A percentile compares a stretch with the other conserved stretches of the same genome.
Evolutionary conservation across 1,284 basidiomycete species (phyloP).

Genomic region (Heterobasidion occidentale): DNA sequence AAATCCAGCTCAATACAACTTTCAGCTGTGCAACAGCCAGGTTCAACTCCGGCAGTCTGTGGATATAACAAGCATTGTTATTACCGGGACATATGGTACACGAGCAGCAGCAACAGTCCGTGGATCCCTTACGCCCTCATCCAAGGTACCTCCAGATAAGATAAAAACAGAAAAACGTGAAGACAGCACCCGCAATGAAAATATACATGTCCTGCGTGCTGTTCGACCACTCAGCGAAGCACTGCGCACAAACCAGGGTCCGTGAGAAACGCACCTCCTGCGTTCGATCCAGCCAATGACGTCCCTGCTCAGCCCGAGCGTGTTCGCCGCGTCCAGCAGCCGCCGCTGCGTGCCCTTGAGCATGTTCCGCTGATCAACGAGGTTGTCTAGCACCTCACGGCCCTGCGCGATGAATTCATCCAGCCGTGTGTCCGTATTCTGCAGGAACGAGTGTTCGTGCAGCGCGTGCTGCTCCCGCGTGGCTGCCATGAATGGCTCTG

Average conservation of each 20-base stretch:
- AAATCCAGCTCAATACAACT: no score
- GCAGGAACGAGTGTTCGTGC: slow-evolving; percentile 81
- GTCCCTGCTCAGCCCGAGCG: slow-evolving; percentile 82
- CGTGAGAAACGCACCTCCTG: slow-evolving; percentile 52
- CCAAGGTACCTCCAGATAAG: slow-evolving; percentile 87
- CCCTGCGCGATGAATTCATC: slow-evolving; percentile 91
- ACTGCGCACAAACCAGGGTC: neutral
- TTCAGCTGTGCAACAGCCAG: no score
- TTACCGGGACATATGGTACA: slow-evolving; percentile 4
- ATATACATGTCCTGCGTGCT: slow-evolving; percentile 93
- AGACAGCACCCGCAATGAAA: slow-evolving; percentile 74
- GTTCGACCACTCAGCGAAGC: slow-evolving; percentile 1
- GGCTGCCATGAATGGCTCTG: slow-evolving; percentile 41
- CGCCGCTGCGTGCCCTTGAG: slow-evolving; percentile 86
- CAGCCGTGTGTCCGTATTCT: slow-evolving; percentile 70
- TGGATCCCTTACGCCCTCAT: slow-evolving; percentile 24
- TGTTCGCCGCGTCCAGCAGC: slow-evolving; percentile 85
- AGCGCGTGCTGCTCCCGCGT: slow-evolving; percentile 72
- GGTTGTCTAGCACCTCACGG: slow-evolving; percentile 79
- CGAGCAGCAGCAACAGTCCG: neutral
- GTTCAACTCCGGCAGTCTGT: neutral
- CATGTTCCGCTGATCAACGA: slow-evolving; percentile 86
- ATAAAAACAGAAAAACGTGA: slow-evolving; percentile 88
- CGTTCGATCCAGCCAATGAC: slow-evolving; percentile 95
- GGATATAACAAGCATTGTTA: neutral